A percentile compares a stretch with the other conserved stretches of the same genome.
Conservation (phyloP, 352 stramenopile genomes). For the Phytophthora colocasiae region DNA sequence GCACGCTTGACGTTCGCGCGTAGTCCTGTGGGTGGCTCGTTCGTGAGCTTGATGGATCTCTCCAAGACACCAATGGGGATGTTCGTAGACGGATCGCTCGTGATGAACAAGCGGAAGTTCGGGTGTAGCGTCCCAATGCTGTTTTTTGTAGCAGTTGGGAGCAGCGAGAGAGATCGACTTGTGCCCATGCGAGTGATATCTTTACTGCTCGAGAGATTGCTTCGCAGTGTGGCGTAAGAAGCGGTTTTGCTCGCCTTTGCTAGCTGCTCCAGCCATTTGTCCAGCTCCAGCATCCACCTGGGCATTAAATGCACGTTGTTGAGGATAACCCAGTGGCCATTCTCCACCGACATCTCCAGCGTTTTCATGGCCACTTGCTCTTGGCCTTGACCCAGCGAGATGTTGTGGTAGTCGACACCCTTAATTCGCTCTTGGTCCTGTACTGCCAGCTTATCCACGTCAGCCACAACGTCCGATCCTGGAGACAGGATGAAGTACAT, state of each 20-base stretch:
- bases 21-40: conserved; percentile 85
- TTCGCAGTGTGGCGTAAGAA: conserved; percentile 44
- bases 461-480: conserved; percentile 96
- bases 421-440: conserved; percentile 93
- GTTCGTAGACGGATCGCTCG: conserved; percentile 81
- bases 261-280: conserved; percentile 92
- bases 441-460: conserved; percentile 95
- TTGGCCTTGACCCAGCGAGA: conserved; percentile 95
- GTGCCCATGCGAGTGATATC: conserved; percentile 29
- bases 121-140: conserved; percentile 59
- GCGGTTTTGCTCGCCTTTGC: conserved; percentile 63
- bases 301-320: conserved; percentile 97
- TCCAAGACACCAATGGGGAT: conserved; percentile 93
- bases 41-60: conserved; percentile 91
- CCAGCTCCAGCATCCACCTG: conserved; percentile 92
- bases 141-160: conserved; percentile 5
- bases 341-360: conserved; percentile 86
- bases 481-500: conserved; percentile 98
- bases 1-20: conserved; percentile 92
- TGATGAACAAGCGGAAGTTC: conserved; percentile 90
- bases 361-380: conserved; percentile 92
- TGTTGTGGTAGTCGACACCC: conserved; percentile 96
- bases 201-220: conserved; percentile 32
- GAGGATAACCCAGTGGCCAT: conserved; percentile 95
- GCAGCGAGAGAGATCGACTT: conserved; percentile 28